Base-by-base conservation (phyloP, 169 alveolate genomes). In the Plasmodium sp. region DNA sequence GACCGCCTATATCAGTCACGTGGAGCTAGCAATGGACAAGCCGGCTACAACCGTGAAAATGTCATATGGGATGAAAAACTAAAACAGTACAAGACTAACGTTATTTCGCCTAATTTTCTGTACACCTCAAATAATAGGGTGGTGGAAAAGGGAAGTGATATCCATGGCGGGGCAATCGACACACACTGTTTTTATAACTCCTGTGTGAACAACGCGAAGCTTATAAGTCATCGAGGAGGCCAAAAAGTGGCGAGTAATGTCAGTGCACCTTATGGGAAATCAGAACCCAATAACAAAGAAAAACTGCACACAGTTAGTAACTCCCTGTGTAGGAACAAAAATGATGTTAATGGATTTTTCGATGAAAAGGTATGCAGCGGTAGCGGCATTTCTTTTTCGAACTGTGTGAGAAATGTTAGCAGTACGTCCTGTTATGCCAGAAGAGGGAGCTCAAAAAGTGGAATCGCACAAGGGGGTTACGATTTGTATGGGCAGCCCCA, bases 131-230 rank as follows among this genome's bases (percentile, higher is more conserved):
- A 72, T 43, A 84, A 71, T 9, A 56, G 22, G 22, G 10, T 18
- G 12, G 54, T 39, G 51, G 77, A 84, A 73, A 71, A 39, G 43
- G 54, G 34, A 14, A 56, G 9, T 72, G 77, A 67, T 45, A 71
- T 27, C 67, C 51, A 22, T 31, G 84, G 77, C 7, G 34, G 75
- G 39, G 48, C 27, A 84, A 54, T 45, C 27, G 56, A 34, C 54
- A 22, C 77, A 67, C 83, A 84, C 33, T 84, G 51, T 41, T 45
- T 39, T n/a, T 71, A 84, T 72, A 72, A 82, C 80, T 33, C 90
- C 79, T 18, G 22, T 18, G 22, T 82, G 18, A 82, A 72, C 22
- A 84, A 67, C 16, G 43, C 92, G 18, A 84, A 84, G 45, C 34
- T 71, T 16, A 54, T 84, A 72, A 41, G 75, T 18, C 33, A 84